Evolutionary conservation across 2,329 filamentous ascomycete genomes (phyloP), one percentile per base, ranked within the genome.

Genomic region (Xylaria sp.): DNA sequence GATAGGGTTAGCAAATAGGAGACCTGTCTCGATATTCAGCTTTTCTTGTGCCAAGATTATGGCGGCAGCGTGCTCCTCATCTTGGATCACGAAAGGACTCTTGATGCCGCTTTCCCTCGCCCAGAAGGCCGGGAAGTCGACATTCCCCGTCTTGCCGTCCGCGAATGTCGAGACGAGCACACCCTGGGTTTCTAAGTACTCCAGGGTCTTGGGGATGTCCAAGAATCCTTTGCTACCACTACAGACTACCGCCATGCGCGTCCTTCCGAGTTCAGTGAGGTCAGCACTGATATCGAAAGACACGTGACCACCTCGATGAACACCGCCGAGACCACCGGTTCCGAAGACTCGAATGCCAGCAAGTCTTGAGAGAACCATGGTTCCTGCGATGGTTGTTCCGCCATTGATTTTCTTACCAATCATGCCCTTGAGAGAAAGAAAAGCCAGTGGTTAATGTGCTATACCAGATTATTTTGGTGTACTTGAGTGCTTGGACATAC

Each of bases 151-250:
- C 44, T 90, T 83, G 1, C 90, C 91, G 74, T 96, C 91, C 23
- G 91, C 87, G 76, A 97, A 99, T 2, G 94, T 97, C 2, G 86
- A 89, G 0, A 97, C 92, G 44, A 88, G 82, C 19, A 91, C 92
- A 8, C 90, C 90, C 70, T 88, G 84, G 0, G 85, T 87, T 73
- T 88, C 85, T 18, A 88, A 78, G 66, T 81, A 81, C 76, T 99
- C 94, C 4, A 99, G 80, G 0, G 94, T 99, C 55, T 91, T 83
- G 2, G 89, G 86, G 61, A 97, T 92, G 71, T 99, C 94, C 44
- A 99, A 80, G 74, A 99, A 97, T 63, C 93, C 94, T 77, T 99
- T 99, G 77, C 91, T 95, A 11, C 94, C 94, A 65, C 90, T 91
- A 73, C 88, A 90, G 55, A 99, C 80, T 2, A 99, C 92, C 30